Evolutionary conservation across 1,284 basidiomycete genomes (phyloP).

Genomic region (Exobasidium rhododendri): DNA sequence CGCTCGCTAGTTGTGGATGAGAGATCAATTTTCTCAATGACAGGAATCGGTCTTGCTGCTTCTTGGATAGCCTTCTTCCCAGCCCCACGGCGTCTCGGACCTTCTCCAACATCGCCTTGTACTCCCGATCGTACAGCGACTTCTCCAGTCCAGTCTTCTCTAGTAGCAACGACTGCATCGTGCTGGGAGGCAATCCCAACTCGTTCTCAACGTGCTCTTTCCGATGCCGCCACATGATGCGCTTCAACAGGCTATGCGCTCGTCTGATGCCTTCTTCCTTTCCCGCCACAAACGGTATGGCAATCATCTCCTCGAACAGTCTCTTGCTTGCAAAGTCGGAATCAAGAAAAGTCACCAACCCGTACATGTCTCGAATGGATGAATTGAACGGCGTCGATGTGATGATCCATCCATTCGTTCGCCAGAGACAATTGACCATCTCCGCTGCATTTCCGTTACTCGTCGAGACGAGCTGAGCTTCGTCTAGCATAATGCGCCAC

Average conservation of each 20-base stretch:
- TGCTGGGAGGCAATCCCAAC: conserved; percentile 27
- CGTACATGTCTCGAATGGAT: conserved; percentile 32
- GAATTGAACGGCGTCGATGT: conserved; percentile 34
- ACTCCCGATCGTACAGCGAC: conserved; percentile 38
- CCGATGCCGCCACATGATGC: conserved; percentile 37
- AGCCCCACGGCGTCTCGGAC: background rate
- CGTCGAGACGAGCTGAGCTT: conserved; percentile 35
- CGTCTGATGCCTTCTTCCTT: conserved; percentile 30
- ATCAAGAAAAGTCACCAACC: conserved; percentile 35
- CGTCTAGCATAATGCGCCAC: conserved; percentile 36
- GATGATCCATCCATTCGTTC: conserved; percentile 38
- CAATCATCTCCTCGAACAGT: conserved; percentile 29
- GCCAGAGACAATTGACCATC: conserved; percentile 37
- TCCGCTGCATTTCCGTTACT: conserved; percentile 9
- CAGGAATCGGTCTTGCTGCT: conserved; percentile 1
- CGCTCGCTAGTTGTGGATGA: conserved; percentile 35
- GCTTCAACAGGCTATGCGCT: conserved; percentile 25
- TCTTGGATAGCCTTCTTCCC: background rate
- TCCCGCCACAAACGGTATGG: conserved; percentile 28
- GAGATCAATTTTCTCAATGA: conserved; percentile 33
- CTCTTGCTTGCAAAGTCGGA: conserved; percentile 27
- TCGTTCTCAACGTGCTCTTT: conserved; percentile 33
- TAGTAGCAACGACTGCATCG: conserved; percentile 27
- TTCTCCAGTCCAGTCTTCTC: conserved; percentile 25
- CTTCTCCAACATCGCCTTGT: conserved; percentile 13